Percentiles rank a stretch among this genome's conserved stretches.
Conservation (phyloP, 805 yeast species). For the Metschnikowia lachancei region DNA sequence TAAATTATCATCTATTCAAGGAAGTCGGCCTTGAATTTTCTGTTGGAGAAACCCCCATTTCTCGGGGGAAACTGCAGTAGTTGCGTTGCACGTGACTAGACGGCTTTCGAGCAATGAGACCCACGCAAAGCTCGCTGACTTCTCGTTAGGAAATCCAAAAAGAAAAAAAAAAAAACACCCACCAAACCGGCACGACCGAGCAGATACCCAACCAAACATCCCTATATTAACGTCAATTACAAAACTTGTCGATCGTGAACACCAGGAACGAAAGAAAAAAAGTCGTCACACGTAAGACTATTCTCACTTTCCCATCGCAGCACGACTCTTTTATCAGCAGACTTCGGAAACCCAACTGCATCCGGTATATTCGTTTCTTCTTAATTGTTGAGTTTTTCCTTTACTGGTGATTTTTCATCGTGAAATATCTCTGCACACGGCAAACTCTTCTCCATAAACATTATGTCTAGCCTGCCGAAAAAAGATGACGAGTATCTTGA, state of each 20-base stretch:
- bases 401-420: too few species aligned
- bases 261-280: neutral
- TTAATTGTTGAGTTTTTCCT: too few species aligned
- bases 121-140: constrained; percentile 7
- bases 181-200: neutral
- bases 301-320: neutral
- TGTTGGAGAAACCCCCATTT: neutral
- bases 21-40: neutral
- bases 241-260: neutral
- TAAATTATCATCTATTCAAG: too few species aligned
- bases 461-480: constrained; percentile 4
- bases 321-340: neutral
- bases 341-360: neutral
- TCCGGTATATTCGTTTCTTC: constrained; percentile 3
- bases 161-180: constrained; percentile 2
- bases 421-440: too few species aligned
- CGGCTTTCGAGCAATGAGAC: constrained; percentile 2
- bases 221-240: neutral
- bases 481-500: constrained; percentile 28
- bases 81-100: constrained; percentile 7
- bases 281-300: too few species aligned
- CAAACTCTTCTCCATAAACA: neutral
- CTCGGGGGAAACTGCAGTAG: neutral
- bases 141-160: neutral
- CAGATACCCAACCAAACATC: neutral